Percentiles rank a stretch among this genome's conserved stretches.
These are phyloP conservation scores for Mesostigma viride DNA, from an alignment of 139 green algal genomes.

Conservation along the genomic window DNA sequence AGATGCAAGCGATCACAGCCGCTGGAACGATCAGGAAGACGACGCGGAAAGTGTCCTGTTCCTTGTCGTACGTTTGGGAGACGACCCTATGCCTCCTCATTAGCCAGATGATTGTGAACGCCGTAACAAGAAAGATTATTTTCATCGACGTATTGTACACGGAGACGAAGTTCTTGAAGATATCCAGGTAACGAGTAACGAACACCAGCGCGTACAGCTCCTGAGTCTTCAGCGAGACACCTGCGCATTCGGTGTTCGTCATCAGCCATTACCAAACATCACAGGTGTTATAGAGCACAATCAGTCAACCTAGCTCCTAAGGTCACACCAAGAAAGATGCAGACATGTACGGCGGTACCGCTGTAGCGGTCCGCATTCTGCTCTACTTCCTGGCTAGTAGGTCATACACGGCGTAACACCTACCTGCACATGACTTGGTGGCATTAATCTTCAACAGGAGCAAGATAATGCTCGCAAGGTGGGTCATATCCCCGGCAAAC, in stretches of 20 bases:
- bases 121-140: conserved; percentile 76
- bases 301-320: too few relatives aligned
- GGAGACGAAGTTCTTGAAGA: conserved; percentile 85
- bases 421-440: conserved; percentile 84
- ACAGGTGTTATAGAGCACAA: too few relatives aligned
- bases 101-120: conserved; percentile 78
- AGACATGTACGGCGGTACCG: neutral
- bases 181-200: conserved; percentile 85
- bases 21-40: conserved; percentile 71
- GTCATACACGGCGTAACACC: neutral
- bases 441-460: conserved; percentile 91
- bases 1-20: conserved; percentile 58
- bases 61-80: conserved; percentile 83
- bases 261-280: too few relatives aligned
- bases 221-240: conserved; percentile 93
- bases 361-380: neutral
- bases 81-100: conserved; percentile 83
- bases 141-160: conserved; percentile 99
- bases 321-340: neutral
- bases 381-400: neutral
- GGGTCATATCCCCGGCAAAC: conserved; percentile 87
- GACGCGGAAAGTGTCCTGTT: conserved; percentile 91
- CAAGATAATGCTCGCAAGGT: conserved; percentile 81
- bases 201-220: conserved; percentile 96
- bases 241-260: conserved; percentile 45